phyloP scores from a whole-genome alignment of 2,329 filamentous ascomycete species.

The Nigrospora oryzae region DNA sequence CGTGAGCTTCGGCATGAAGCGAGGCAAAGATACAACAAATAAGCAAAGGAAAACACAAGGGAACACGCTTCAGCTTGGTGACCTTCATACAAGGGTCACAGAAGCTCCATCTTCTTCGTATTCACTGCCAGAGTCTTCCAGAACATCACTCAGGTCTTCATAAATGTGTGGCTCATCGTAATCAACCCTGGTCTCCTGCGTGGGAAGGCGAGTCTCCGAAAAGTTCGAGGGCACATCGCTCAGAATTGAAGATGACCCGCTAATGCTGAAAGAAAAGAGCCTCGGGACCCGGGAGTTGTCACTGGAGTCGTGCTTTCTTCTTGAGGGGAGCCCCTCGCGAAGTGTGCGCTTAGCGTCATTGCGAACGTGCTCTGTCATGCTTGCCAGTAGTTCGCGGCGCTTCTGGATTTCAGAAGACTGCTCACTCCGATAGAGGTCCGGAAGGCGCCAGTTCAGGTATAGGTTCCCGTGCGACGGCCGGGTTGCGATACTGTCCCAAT shows the following conservation, averaged over 20 bases:
- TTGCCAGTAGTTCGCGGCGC: neutral
- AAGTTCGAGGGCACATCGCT: neutral
- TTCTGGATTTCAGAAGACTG: neutral
- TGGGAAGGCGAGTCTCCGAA: neutral
- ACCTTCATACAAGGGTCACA: neutral
- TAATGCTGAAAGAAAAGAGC: neutral
- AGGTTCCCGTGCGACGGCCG: constrained; percentile 8
- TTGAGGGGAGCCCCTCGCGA: neutral
- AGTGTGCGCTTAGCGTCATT: constrained; percentile 2
- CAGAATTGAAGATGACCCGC: neutral
- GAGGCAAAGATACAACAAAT: too few relatives aligned
- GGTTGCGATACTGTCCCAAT: constrained; percentile 6
- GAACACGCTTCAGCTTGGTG: too few relatives aligned
- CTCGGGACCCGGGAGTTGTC: neutral
- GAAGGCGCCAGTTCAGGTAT: constrained; percentile 9
- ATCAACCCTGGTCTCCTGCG: neutral
- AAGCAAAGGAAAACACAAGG: too few relatives aligned
- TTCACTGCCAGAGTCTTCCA: neutral
- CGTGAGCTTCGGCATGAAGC: too few relatives aligned
- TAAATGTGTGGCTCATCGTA: neutral
- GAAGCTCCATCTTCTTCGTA: neutral
- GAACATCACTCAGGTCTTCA: neutral
- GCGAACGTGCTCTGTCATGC: neutral
- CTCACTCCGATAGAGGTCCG: constrained; percentile 2
- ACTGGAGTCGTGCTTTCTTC: neutral